These are phyloP conservation scores for Geotrichum reessii DNA, from an alignment of 1,139 yeast species.

Conservation along the genomic window DNA sequence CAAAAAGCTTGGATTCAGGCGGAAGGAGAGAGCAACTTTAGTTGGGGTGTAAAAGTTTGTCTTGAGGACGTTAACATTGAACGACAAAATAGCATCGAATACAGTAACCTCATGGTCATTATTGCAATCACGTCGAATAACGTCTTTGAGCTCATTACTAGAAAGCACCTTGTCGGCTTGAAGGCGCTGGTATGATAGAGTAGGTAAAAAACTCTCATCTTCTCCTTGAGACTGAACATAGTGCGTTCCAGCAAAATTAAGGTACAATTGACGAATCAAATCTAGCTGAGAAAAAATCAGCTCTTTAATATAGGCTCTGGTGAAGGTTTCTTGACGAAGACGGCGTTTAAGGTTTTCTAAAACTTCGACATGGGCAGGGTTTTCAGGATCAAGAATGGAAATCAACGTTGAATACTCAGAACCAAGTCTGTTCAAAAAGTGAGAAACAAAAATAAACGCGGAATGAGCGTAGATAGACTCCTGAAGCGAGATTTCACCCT, in stretches of 20 bases:
- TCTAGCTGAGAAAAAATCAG: constrained; percentile 66
- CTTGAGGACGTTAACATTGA: constrained; percentile 82
- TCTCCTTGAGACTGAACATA: constrained; percentile 60
- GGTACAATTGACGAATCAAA: constrained; percentile 75
- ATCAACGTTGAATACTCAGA: constrained; percentile 75
- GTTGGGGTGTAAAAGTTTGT: constrained; percentile 93
- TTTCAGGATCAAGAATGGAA: constrained; percentile 56
- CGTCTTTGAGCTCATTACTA: constrained; percentile 67
- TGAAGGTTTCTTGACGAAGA: constrained; percentile 87
- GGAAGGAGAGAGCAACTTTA: constrained; percentile 89
- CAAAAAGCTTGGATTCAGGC: constrained; percentile 79
- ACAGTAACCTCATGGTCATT: constrained; percentile 78
- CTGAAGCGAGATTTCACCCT: constrained; percentile 80
- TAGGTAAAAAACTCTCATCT: constrained; percentile 53
- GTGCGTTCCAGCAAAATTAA: constrained; percentile 88
- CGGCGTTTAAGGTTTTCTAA: constrained; percentile 78
- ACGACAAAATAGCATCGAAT: constrained; percentile 71
- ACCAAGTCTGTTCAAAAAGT: constrained; percentile 90
- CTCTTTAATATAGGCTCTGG: constrained; percentile 76
- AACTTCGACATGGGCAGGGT: constrained; percentile 62
- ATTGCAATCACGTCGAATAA: constrained; percentile 64
- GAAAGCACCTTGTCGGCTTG: constrained; percentile 69
- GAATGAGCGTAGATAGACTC: constrained; percentile 93
- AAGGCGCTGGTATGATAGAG: constrained; percentile 84
- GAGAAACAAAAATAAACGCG: constrained; percentile 87